Conservation (phyloP, 2,329 filamentous ascomycete genomes). For the Elsinoe batatas region DNA sequence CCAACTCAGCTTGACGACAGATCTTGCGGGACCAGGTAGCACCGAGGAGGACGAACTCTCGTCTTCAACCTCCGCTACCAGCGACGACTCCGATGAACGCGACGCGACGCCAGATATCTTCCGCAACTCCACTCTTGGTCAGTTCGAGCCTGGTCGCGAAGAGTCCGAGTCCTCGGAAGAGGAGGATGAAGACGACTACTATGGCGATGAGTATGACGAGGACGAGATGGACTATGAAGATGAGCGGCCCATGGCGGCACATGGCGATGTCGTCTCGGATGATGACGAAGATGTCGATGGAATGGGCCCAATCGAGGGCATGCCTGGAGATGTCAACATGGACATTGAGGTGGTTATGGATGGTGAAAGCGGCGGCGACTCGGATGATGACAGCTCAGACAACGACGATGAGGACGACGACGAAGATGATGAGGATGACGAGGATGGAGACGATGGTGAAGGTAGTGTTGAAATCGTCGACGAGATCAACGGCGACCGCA, state of each 20-base stretch:
- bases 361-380: conserved; percentile 55
- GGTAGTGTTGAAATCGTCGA: conserved; percentile 35
- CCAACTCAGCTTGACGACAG: conserved; percentile 69
- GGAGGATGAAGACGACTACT: conserved; percentile 63
- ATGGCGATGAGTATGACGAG: conserved; percentile 77
- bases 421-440: conserved; percentile 48
- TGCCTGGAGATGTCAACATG: conserved; percentile 51
- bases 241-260: conserved; percentile 68
- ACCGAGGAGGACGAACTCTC: conserved; percentile 75
- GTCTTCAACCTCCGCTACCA: conserved; percentile 79
- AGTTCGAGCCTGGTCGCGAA: conserved; percentile 77
- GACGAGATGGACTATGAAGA: conserved; percentile 84
- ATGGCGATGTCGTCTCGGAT: conserved; percentile 80
- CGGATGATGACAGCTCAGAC: conserved; percentile 48
- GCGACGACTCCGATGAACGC: conserved; percentile 47
- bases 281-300: conserved; percentile 72
- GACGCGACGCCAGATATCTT: conserved; percentile 96
- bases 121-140: conserved; percentile 88
- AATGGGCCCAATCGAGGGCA: conserved; percentile 62
- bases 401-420: conserved; percentile 52
- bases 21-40: conserved; percentile 49
- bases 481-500: conserved; percentile 39
- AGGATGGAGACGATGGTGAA: conserved; percentile 44
- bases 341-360: conserved; percentile 87
- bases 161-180: conserved; percentile 70